Evolutionary conservation across 1,139 yeast genomes (phyloP).

Genomic region (Yamadazyma diddensiae): DNA sequence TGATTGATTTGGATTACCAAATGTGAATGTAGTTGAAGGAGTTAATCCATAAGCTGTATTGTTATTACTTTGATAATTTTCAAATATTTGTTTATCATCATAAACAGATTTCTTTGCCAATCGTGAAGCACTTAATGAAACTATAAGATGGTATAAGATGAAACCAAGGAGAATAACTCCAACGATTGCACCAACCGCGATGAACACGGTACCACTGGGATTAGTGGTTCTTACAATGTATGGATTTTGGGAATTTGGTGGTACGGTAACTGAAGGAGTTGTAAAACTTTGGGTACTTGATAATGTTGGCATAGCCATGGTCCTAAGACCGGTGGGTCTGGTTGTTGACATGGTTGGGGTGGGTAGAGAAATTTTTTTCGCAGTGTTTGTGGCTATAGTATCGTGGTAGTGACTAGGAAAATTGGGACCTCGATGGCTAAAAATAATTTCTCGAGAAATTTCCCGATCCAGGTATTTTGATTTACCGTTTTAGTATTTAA

Average conservation of each 20-base stretch:
- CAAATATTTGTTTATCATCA: slow-evolving; percentile 33
- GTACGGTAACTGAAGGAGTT: slow-evolving; percentile 64
- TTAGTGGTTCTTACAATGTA: slow-evolving; percentile 48
- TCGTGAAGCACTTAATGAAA: slow-evolving; percentile 37
- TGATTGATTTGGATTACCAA: slow-evolving; percentile 10
- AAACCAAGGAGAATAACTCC: slow-evolving; percentile 53
- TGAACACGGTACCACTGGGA: slow-evolving; percentile 77
- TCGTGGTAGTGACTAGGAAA: too few relatives aligned
- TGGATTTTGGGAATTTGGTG: slow-evolving; percentile 59
- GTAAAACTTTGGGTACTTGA: slow-evolving; percentile 20
- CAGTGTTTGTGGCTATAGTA: too few relatives aligned
- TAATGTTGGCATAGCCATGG: slow-evolving; percentile 11
- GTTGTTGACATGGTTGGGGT: slow-evolving; percentile 3
- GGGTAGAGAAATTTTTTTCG: too few relatives aligned
- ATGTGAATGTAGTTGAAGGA: slow-evolving; percentile 13
- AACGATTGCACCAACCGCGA: slow-evolving; percentile 70
- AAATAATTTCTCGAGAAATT: neutral
- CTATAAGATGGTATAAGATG: slow-evolving; percentile 35
- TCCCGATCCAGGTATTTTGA: too few relatives aligned
- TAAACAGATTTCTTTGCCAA: slow-evolving; percentile 35
- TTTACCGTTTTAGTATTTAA: too few relatives aligned
- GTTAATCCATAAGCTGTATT: slow-evolving; percentile 32
- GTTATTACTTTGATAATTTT: slow-evolving; percentile 37
- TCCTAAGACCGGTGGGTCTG: slow-evolving; percentile 8
- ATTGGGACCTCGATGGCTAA: too few relatives aligned